Evolutionary conservation across 768 basidiomycete species (phyloP), one percentile per base, ranked within the genome.

Genomic region (Brasilioporus rufonigricans): DNA sequence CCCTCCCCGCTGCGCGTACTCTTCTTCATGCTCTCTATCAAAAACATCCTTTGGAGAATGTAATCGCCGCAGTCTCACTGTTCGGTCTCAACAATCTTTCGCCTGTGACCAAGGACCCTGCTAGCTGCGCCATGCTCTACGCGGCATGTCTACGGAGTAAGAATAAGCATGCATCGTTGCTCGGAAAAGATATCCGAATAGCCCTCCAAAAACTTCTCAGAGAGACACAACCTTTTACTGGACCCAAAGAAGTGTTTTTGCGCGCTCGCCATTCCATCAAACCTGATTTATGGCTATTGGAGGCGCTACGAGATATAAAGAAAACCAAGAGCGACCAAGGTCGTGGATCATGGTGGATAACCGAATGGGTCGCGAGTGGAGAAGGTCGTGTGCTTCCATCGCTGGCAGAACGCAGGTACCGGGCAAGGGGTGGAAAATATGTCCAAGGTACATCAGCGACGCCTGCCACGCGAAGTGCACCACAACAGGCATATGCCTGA

Each of bases 11-110:
- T 2, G 86, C 78, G 1, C 84, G 79, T 5, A 77, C 75, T 39
- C 78, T 89, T 43, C 65, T 87, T 1, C 80, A 87, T 54, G 76
- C 83, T 1, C 71, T 87, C 3, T 79, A 82, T 62, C 55, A 68
- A 45, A 61, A 73, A 18, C 65, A 77, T 55, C 77, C 83, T 1
- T 65, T 86, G 21, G 68, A 78, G 19, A 71, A 80, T 55, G 65
- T 76, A 38, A 73, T 85, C 48, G 67, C 80, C 1, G 76, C 81
- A 8, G 72, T 80, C 2, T 77, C 84, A 8, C 75, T 88, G 3
- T 84, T 79, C 59, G 71, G 75, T 49, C 64, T 80, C 10, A 85
- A 86, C 67, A 68, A 73, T 14, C 77, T 88, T 23, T 76, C 83
- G 0, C 74, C 79, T 0, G 71, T 84, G 36, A 73, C 80, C 7